Evolutionary conservation across 192 early-diverging fungal species (phyloP), one percentile per base, ranked within the genome.

Genomic region (Rhizophagus clarus): DNA sequence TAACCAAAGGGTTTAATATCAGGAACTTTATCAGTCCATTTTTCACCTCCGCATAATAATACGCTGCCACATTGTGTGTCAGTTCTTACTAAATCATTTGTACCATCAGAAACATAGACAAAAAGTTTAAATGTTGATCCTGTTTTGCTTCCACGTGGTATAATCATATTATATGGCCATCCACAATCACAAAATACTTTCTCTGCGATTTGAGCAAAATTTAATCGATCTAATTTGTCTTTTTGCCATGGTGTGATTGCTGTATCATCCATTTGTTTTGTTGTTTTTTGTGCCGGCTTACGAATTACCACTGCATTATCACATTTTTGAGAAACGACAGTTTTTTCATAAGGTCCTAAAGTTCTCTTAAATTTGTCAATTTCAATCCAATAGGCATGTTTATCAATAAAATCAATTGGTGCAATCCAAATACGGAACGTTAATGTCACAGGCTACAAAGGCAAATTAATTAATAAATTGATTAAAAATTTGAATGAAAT

Each of bases 161-260:
- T 37, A n/a, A 70, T 70, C 22, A 70, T n/a, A 42, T 70, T 31
- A 70, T 70, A 70, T 5, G 68, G 68, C 68, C 68, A 70, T 70
- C 68, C 68, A 42, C 68, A 70, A 40, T 70, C 7, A 42, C 68
- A 70, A 42, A 70, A 70, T 37, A 9, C 1, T 70, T 40, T n/a
- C 42, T 70, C 68, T 1, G 68, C 29, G 4, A 22, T 2, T 22
- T 15, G 37, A 37, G 31, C 20, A 24, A 10, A 14, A 11, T 14
- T 70, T 9, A 40, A 2, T 22, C 0, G 29, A n/a, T 17, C 22
- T 22, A 22, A 22, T 7, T 31, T 2, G 1, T 20, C 22, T 70
- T n/a, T 70, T 8, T 10, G 2, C 20, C 9, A 15, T 22, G 68
- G 15, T n/a, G 32, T 7, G 12, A 70, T 37, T 17, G 29, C 17